Base-by-base conservation (phyloP, 2,329 filamentous ascomycete species). In the Cercospora beticola region DNA sequence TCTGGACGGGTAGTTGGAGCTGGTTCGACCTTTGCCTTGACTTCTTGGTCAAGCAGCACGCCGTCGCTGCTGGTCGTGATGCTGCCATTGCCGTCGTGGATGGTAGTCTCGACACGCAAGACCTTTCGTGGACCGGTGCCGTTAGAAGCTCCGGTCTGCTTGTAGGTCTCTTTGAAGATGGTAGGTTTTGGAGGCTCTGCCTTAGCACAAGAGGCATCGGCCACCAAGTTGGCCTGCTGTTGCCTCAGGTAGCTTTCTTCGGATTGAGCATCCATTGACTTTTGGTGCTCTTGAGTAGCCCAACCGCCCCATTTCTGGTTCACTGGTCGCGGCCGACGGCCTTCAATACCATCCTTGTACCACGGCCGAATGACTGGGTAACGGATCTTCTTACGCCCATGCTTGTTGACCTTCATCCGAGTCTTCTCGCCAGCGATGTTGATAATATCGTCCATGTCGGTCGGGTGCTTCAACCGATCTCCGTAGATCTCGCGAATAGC, bases 91-190 rank as follows among this genome's bases (percentile, higher is more conserved):
- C 10, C 57, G 23, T 66, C 46, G 31, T 61, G 64, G 12, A 62
- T 23, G 21, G 64, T 66, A 31, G 36, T 61, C 18, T 66, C 56
- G 26, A 30, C 52, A 18, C 40, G 26, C n/a, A 66, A 18, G 49
- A 57, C 31, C 43, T 56, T 28, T 40, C 64, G 30, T 1, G 64
- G 30, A 8, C 57, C 57, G 16, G 21, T 54, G 16, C 23, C 28
- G 30, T 23, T 56, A 33, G 57, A 10, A 7, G 21, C 46, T 23
- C 36, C 14, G 12, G 61, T 67, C 49, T 52, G 65, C 30, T 59
- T 63, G 36, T 64, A 67, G 2, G 54, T 67, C 61, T 67, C 65
- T 28, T 56, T 67, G 60, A 67, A 62, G 0, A 26, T 58, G 5
- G 52, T 52, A 21, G 8, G n/a, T 23, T 26, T 58, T 3, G 18